These are phyloP conservation scores for Oryza punctata DNA, from an alignment of 176 grass and related monocot species.

Conservation along the genomic window DNA sequence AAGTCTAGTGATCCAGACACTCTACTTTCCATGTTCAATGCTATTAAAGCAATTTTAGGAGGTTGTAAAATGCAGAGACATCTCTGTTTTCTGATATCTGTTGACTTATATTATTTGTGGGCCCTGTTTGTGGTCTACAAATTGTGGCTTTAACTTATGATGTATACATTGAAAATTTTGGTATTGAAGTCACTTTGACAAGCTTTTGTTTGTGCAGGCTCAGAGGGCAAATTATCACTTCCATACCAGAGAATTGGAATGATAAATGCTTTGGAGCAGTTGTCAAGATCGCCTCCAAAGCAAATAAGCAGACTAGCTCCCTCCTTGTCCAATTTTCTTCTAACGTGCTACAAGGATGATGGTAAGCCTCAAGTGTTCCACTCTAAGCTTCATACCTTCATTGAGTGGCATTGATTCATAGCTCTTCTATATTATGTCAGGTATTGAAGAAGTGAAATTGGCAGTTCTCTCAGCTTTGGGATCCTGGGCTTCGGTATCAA, in stretches of 20 bases:
- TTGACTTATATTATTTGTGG: conserved; percentile 36
- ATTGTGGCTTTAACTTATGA: neutral
- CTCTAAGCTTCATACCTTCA: conserved; percentile 31
- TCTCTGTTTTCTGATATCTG: conserved; percentile 29
- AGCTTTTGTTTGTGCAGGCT: conserved; percentile 65
- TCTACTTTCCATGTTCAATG: conserved; percentile 77
- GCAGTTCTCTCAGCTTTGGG: conserved; percentile 68
- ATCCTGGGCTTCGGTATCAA: conserved; percentile 69
- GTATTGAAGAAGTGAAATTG: conserved; percentile 96
- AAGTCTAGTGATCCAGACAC: conserved; percentile 92
- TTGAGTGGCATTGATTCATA: conserved; percentile 15
- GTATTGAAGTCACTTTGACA: conserved; percentile 33
- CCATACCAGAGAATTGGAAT: conserved; percentile 87
- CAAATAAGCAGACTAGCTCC: conserved; percentile 71
- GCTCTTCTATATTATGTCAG: conserved; percentile 53
- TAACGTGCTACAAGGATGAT: conserved; percentile 83
- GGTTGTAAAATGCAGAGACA: conserved; percentile 45
- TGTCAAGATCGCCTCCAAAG: conserved; percentile 79
- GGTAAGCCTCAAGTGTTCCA: conserved; percentile 56
- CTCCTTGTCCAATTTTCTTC: conserved; percentile 73
- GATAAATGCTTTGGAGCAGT: conserved; percentile 75
- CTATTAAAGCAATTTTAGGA: conserved; percentile 86
- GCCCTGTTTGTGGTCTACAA: conserved; percentile 13
- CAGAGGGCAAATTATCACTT: conserved; percentile 90
- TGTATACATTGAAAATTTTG: conserved; percentile 16